Percentiles rank a stretch among this genome's conserved stretches.
These are phyloP conservation scores for Penicillium parvum DNA, from an alignment of 495 filamentous ascomycete species.

Conservation along the genomic window DNA sequence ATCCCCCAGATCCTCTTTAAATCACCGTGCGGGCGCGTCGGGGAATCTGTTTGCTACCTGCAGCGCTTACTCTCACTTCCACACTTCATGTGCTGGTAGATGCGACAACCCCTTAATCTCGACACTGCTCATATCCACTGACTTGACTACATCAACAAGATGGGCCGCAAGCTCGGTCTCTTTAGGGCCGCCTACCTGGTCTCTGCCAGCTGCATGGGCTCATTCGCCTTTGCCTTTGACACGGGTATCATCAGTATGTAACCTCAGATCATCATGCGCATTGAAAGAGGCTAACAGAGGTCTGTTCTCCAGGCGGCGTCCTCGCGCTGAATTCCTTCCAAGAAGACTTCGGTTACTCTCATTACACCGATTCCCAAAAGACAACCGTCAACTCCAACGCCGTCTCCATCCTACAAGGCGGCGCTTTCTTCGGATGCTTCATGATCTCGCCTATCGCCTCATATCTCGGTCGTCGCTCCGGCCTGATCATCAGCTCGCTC, in stretches of 20 bases:
- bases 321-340: slow-evolving; percentile 39
- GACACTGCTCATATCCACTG: not conserved
- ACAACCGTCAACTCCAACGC: slow-evolving; percentile 39
- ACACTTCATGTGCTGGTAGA: not conserved
- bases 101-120: not conserved
- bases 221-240: slow-evolving; percentile 38
- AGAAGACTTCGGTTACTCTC: slow-evolving; percentile 31
- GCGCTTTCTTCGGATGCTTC: slow-evolving; percentile 45
- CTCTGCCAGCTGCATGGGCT: slow-evolving; percentile 37
- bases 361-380: slow-evolving; percentile 22
- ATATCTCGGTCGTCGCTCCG: slow-evolving; percentile 36
- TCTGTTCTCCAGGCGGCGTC: slow-evolving; percentile 25
- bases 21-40: too few relatives aligned
- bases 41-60: too few relatives aligned
- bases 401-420: slow-evolving; percentile 39
- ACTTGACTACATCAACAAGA: not conserved
- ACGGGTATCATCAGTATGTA: slow-evolving; percentile 37
- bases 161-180: slow-evolving; percentile 33
- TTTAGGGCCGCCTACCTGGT: slow-evolving; percentile 32
- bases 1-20: not conserved
- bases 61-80: not conserved
- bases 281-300: not conserved
- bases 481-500: slow-evolving; percentile 36
- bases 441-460: slow-evolving; percentile 43
- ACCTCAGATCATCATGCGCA: not conserved